Percentiles rank a stretch among this genome's conserved stretches.
Conservation (phyloP, 441 rosid genomes). For the Euphorbia schlechtendalii region DNA sequence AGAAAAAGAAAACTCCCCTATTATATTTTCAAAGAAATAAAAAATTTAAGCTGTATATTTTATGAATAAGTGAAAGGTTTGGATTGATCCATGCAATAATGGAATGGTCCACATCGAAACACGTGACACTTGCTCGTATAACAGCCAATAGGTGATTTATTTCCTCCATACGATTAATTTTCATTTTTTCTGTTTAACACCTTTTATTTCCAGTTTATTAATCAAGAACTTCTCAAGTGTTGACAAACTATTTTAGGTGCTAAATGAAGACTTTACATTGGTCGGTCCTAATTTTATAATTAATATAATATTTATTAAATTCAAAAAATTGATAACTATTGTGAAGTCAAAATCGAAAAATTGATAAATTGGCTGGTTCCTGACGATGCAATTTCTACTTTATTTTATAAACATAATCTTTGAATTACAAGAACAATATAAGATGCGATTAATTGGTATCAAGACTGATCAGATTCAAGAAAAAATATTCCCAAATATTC, state of each 20-base stretch:
- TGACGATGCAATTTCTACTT: background rate
- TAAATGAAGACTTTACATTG: conserved; percentile 1
- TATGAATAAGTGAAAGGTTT: conserved; percentile 6
- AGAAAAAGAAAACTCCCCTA: too few species aligned
- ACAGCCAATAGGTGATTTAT: background rate
- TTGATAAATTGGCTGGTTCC: conserved; percentile 1
- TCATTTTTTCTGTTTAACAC: background rate
- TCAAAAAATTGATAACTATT: background rate
- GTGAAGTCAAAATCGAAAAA: conserved; percentile 3
- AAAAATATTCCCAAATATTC: conserved; percentile 18
- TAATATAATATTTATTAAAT: background rate
- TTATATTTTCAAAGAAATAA: too few species aligned
- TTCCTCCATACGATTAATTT: conserved; percentile 2
- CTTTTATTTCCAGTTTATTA: too few species aligned
- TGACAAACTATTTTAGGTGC: background rate
- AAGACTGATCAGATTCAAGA: conserved; percentile 17
- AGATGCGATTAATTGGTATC: background rate
- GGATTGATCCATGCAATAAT: background rate
- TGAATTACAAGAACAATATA: conserved; percentile 1
- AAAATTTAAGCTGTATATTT: too few species aligned
- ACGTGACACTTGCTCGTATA: conserved; percentile 8
- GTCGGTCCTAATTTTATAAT: background rate
- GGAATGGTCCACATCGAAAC: background rate
- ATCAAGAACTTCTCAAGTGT: background rate
- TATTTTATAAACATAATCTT: background rate